A percentile compares a stretch with the other conserved stretches of the same genome.
These are phyloP conservation scores for Nitzschia sp. DNA, from an alignment of 108 stramenopile species.

Conservation along the genomic window DNA sequence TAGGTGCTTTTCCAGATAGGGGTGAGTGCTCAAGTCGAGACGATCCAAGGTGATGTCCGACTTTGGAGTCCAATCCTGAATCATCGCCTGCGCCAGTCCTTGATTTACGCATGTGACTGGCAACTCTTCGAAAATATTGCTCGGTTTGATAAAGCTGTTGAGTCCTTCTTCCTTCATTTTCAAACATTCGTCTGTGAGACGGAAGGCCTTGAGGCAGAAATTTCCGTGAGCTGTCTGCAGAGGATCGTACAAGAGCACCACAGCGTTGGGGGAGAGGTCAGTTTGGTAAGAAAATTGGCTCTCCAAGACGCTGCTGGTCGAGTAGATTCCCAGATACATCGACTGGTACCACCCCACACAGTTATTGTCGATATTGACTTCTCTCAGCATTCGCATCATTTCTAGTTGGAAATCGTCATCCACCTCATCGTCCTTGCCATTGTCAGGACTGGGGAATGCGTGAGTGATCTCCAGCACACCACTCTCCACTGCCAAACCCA, in stretches of 20 bases:
- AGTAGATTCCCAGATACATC: conserved; percentile 95
- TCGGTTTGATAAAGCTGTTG: conserved; percentile 75
- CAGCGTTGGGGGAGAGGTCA: conserved; percentile 91
- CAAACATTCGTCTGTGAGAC: conserved; percentile 89
- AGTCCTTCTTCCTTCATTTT: conserved; percentile 58
- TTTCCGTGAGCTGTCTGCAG: conserved; percentile 90
- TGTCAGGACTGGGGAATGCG: conserved; percentile 87
- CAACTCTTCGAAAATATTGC: conserved; percentile 91
- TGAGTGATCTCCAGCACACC: conserved; percentile 92
- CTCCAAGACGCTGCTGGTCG: conserved; percentile 82
- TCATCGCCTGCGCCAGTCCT: conserved; percentile 81
- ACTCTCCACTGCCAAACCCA: conserved; percentile 84
- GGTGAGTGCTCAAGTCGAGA: conserved; percentile 90
- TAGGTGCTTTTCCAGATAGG: conserved; percentile 95
- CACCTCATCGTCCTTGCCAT: conserved; percentile 59
- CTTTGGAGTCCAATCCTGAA: conserved; percentile 65
- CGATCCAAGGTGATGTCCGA: conserved; percentile 77
- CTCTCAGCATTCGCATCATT: conserved; percentile 99
- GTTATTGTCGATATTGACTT: conserved; percentile 98
- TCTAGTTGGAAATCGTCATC: conserved; percentile 89
- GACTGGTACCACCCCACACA: conserved; percentile 99
- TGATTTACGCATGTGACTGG: conserved; percentile 91
- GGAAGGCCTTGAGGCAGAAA: conserved; percentile 90
- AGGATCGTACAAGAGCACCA: conserved; percentile 97
- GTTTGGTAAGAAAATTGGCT: conserved; percentile 95